Evolutionary conservation across 2,329 filamentous ascomycete species (phyloP), one percentile per base, ranked within the genome.

Genomic region (Apiospora malaysiana): DNA sequence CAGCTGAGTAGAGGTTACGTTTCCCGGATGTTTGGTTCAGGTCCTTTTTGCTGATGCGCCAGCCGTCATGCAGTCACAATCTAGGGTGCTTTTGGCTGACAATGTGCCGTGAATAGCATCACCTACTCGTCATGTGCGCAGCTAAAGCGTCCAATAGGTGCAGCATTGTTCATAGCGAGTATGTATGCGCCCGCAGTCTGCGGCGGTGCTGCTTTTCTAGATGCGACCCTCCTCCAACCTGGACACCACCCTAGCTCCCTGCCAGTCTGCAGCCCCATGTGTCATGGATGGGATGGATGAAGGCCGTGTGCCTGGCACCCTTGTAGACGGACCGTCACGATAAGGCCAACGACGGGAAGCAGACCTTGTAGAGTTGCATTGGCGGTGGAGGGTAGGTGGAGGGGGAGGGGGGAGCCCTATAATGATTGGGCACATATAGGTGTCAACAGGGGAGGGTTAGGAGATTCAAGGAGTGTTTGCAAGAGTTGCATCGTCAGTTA

Each of bases 241-340:
- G 51, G 51, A 37, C 51, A 37, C 18, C 56, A 63, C 51, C 27
- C 51, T 59, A 27, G 16, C 42, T 45, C 42, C 42, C 42, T 45
- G 42, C 12, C 42, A 45, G 14, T 59, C 51, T 59, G 51, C 51
- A 59, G 51, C 51, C 27, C 51, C 51, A 59, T 59, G 27, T 37
- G 51, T 16, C 27, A 59, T 59, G 51, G 51, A 59, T 21, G 47
- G 47, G n/a, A 25, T 25, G 49, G 25, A 56, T 27, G 25, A 56
- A 56, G 49, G 25, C 49, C 49, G 51, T 59, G 51, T 59, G 16
- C 51, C 51, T 59, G 25, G 25, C 16, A 40, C 27, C 56, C 56
- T 40, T 63, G 56, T 40, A 63, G 56, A 40, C 56, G 56, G 56
- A 40, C 56, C 56, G 56, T 63, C 18, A 63, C 56, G 56, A 63